Evolutionary conservation across 805 yeast genomes (phyloP).

Genomic region (Zygoascus flipseniorum): DNA sequence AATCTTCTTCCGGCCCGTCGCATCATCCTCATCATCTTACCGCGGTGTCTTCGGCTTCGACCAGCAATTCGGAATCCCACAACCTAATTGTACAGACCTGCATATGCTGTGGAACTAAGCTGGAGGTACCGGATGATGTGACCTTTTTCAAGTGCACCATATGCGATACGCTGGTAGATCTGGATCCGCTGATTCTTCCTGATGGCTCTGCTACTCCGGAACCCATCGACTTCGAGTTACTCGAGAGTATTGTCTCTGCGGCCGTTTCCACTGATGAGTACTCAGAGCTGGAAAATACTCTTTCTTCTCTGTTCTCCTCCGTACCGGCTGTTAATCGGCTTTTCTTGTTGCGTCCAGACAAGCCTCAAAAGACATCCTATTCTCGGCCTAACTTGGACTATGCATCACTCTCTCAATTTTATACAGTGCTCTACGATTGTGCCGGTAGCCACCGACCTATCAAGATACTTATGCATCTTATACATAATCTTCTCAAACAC

Average conservation of each 20-base stretch:
- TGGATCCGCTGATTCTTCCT: background rate
- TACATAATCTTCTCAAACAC: slow-evolving; percentile 46
- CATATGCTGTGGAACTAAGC: slow-evolving; percentile 24
- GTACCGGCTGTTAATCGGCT: slow-evolving; percentile 44
- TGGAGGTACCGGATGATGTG: slow-evolving; percentile 19
- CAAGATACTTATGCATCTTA: slow-evolving; percentile 47
- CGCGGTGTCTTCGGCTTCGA: background rate
- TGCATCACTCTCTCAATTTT: slow-evolving; percentile 39
- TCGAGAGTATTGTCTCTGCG: background rate
- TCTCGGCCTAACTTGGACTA: slow-evolving; percentile 44
- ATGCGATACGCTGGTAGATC: slow-evolving; percentile 34
- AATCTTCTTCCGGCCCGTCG: background rate
- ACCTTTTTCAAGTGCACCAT: slow-evolving; percentile 45
- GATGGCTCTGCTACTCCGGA: background rate
- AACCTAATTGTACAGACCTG: slow-evolving; percentile 16
- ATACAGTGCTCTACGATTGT: slow-evolving; percentile 29
- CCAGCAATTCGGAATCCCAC: slow-evolving; percentile 1
- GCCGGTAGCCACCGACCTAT: slow-evolving; percentile 24
- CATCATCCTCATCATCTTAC: background rate
- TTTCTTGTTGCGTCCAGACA: slow-evolving; percentile 32
- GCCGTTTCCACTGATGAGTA: background rate
- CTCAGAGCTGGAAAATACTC: slow-evolving; percentile 1
- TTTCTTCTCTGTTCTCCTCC: slow-evolving; percentile 42
- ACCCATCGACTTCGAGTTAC: background rate
- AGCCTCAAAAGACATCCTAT: slow-evolving; percentile 28